Percentiles rank a stretch among this genome's conserved stretches.
Conservation (phyloP, 768 basidiomycete genomes). For the Phallus indusiatus region DNA sequence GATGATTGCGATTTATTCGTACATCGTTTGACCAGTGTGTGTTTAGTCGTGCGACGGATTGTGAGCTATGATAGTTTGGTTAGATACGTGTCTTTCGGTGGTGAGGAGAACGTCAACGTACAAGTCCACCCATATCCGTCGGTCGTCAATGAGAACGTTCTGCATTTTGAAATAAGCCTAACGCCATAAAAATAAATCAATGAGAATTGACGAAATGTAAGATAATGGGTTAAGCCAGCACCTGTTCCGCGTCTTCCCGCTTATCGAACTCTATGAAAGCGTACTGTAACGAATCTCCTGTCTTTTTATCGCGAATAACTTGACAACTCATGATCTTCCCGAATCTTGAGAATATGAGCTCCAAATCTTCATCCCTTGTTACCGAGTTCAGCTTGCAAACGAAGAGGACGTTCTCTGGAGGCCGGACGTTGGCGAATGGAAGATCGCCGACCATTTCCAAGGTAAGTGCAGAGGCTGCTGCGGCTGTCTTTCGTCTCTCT, state of each 20-base stretch:
- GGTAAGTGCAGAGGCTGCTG: conserved; percentile 87
- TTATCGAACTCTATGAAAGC: conserved; percentile 99
- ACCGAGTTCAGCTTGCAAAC: conserved; percentile 98
- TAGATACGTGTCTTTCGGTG: not conserved
- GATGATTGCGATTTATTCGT: conserved; percentile 33
- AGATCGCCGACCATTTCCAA: conserved; percentile 99
- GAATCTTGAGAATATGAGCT: conserved; percentile 94
- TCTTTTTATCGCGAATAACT: conserved; percentile 91
- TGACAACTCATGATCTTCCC: conserved; percentile 96
- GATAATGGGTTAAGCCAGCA: conserved; percentile 18
- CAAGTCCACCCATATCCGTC: conserved; percentile 99
- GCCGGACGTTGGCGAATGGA: conserved; percentile 95
- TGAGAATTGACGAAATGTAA: conserved; percentile 3
- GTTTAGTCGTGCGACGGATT: conserved; percentile 88
- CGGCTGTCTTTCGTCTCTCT: conserved; percentile 76
- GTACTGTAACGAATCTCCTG: conserved; percentile 94
- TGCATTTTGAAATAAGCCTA: conserved; percentile 99
- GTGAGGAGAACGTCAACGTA: conserved; percentile 32
- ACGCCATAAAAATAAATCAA: not conserved
- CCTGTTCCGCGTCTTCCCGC: conserved; percentile 88
- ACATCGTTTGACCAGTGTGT: conserved; percentile 74
- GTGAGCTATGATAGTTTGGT: conserved; percentile 43
- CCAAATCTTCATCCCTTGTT: conserved; percentile 91
- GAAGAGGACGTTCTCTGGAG: conserved; percentile 96
- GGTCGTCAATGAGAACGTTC: conserved; percentile 94